These are phyloP conservation scores for Botrytis byssoidea DNA, from an alignment of 2,329 filamentous ascomycete genomes.

Conservation along the genomic window DNA sequence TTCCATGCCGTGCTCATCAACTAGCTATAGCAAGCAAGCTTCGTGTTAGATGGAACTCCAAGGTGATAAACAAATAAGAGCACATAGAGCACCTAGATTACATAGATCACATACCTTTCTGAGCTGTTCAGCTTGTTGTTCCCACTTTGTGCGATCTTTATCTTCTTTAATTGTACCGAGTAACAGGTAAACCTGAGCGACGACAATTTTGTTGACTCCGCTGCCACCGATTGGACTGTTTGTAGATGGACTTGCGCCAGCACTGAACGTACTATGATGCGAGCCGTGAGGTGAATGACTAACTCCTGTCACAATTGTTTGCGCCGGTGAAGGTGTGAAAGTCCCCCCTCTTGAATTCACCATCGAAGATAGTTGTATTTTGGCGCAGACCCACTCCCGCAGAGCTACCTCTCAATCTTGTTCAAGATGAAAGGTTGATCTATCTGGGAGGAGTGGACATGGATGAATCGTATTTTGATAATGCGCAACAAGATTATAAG, in stretches of 20 bases:
- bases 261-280: slow-evolving; percentile 47
- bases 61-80: slow-evolving; percentile 11
- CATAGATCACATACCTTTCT: slow-evolving; percentile 66
- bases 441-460: slow-evolving; percentile 38
- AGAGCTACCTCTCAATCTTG: slow-evolving; percentile 40
- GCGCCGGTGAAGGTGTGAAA: slow-evolving; percentile 41
- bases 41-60: slow-evolving; percentile 11
- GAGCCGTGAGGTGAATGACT: slow-evolving; percentile 42
- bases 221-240: slow-evolving; percentile 49
- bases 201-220: slow-evolving; percentile 85
- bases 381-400: slow-evolving; percentile 39
- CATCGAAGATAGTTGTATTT: slow-evolving; percentile 40
- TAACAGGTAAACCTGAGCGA: slow-evolving; percentile 92
- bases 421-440: slow-evolving; percentile 37
- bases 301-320: slow-evolving; percentile 40
- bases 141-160: slow-evolving; percentile 88
- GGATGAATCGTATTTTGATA: slow-evolving; percentile 22
- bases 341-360: slow-evolving; percentile 41
- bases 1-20: slow-evolving; percentile 99
- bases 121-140: slow-evolving; percentile 86
- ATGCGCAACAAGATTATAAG: slow-evolving; percentile 15
- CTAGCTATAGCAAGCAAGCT: slow-evolving; percentile 57
- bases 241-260: slow-evolving; percentile 39
- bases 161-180: slow-evolving; percentile 94
- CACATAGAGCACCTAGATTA: neutral